A percentile compares a stretch with the other conserved stretches of the same genome.
Conservation (phyloP, 1,284 basidiomycete species). For the Mycosarcoma mackinlayi region DNA sequence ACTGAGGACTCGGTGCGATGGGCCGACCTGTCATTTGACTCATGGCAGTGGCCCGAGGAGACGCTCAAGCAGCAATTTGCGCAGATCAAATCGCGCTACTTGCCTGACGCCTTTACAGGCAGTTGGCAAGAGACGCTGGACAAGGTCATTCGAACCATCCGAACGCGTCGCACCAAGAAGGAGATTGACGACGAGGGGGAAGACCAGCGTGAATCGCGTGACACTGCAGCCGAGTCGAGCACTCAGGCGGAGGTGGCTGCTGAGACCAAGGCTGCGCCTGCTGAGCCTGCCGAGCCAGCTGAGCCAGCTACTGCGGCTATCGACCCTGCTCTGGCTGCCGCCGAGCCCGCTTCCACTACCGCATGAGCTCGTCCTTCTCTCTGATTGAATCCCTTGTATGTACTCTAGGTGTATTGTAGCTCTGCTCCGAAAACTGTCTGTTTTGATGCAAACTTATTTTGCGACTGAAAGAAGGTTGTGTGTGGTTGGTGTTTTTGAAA, state of each 20-base stretch:
- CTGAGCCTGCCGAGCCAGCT: background rate
- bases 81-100: conserved; percentile 46
- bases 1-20: conserved; percentile 28
- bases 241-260: background rate
- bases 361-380: background rate
- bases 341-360: conserved; percentile 19
- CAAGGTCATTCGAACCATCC: conserved; percentile 38
- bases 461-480: background rate
- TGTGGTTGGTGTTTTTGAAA: too few species aligned
- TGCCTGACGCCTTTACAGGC: conserved; percentile 39
- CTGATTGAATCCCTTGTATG: conserved; percentile 2
- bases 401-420: conserved; percentile 35
- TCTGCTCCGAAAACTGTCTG: background rate
- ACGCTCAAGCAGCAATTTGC: conserved; percentile 45
- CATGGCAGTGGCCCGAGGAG: conserved; percentile 42
- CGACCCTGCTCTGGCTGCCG: conserved; percentile 28
- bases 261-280: background rate
- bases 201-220: conserved; percentile 25
- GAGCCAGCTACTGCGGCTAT: conserved; percentile 16
- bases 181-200: conserved; percentile 45
- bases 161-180: conserved; percentile 37
- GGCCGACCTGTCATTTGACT: conserved; percentile 31
- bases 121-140: conserved; percentile 43
- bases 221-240: background rate
- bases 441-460: background rate